phyloP scores from a whole-genome alignment of 2,329 filamentous ascomycete genomes.

The Monosporascus sp. region DNA sequence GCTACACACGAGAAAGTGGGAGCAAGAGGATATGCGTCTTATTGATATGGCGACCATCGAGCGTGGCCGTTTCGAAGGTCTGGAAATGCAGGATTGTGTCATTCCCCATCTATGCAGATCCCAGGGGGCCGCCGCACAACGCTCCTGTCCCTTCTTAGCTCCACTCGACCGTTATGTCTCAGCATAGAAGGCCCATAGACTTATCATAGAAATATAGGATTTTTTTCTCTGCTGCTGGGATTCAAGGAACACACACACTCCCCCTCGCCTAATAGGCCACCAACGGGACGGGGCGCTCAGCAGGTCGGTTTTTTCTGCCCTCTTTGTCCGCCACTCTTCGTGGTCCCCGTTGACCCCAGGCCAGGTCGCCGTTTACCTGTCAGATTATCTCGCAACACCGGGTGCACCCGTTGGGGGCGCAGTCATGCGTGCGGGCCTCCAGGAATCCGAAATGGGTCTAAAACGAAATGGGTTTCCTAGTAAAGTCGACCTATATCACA shows the following conservation, averaged over 20 bases:
- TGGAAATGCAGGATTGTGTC: neutral
- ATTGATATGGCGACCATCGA: neutral
- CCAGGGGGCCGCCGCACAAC: neutral
- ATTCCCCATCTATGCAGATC: neutral
- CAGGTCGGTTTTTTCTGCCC: neutral
- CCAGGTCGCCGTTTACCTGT: conserved; percentile 1
- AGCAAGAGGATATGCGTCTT: neutral
- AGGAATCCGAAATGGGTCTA: neutral
- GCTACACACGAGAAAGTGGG: too few relatives aligned
- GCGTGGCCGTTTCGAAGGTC: neutral
- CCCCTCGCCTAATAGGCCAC: neutral
- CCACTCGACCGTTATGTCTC: neutral
- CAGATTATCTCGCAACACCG: conserved; percentile 1
- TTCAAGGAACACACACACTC: neutral
- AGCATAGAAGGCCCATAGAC: neutral
- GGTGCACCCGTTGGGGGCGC: neutral
- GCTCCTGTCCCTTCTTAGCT: neutral
- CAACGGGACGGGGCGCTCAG: neutral
- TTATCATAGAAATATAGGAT: neutral
- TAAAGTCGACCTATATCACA: too few relatives aligned
- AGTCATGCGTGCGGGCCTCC: neutral
- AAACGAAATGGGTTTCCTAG: neutral
- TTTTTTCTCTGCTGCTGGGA: too few relatives aligned
- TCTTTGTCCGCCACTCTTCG: neutral
- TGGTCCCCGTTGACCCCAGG: neutral